Base-by-base conservation (phyloP, 768 basidiomycete species). In the Mycena epipterygia region DNA sequence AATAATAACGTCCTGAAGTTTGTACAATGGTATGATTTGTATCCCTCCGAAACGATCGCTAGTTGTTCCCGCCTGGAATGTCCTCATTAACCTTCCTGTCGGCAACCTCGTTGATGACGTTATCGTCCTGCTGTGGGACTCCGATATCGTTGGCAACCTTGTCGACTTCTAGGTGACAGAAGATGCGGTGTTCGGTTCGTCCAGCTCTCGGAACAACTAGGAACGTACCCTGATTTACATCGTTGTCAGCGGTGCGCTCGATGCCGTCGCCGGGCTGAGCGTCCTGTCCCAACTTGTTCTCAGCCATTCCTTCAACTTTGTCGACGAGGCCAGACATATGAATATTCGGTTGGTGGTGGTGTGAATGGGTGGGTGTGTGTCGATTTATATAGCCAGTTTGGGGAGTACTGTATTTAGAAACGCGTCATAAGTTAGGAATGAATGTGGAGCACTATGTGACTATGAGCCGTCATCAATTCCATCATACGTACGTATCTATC, bases 241-340 rank as follows among this genome's bases (percentile, higher is more conserved):
- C 64, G 56, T 57, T 66, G 64, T 66, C 64, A 57, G 64, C 64
- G 23, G 55, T 35, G 42, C 64, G 64, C 55, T 66, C 64, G 53
- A 66, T 42, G 44, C 56, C 37, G 44, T 66, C 64, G 32, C 64
- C 64, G 32, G 64, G 64, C 55, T 66, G 64, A n/a, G 64, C 55
- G 25, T 66, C 64, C 55, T 51, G 53, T 42, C 44, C 53, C 44
- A 66, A 29, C 55, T 66, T 66, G 64, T 66, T 66, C 53, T 66
- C 55, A n/a, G 55, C 64, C 27, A 46, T 46, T 46, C 64, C 64
- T 49, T 66, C 64, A 41, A 48, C 25, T 56, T 66, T 66, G 53
- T 66, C 53, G 25, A 57, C 44, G 32, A 66, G n/a, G 27, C 53
- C 53, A 42, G 53, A 56, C 55, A 66, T 55, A 49, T 56, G 39